Conservation (phyloP, 805 yeast species). For the Saccharomycopsis schoenii region DNA sequence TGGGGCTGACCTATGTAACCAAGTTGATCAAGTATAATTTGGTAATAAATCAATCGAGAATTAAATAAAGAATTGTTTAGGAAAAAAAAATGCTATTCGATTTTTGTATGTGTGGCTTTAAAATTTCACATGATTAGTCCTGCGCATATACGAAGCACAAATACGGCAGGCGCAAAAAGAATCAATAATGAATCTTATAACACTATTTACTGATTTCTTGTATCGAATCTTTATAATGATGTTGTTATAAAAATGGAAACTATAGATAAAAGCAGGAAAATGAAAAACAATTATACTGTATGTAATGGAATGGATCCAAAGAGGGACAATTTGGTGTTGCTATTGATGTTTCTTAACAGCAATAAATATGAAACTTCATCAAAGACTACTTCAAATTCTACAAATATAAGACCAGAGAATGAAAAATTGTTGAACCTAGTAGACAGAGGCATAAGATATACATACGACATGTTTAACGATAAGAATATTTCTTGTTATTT, state of each 20-base stretch:
- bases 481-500: background rate
- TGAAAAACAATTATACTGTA: background rate
- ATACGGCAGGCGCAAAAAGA: background rate
- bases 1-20: too few relatives aligned
- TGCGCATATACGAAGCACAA: background rate
- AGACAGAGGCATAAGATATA: background rate
- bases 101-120: background rate
- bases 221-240: too few relatives aligned
- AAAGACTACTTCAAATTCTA: background rate
- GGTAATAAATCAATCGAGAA: background rate
- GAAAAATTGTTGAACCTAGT: background rate
- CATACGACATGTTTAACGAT: background rate
- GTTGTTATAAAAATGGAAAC: background rate
- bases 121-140: background rate
- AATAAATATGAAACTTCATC: background rate
- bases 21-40: background rate
- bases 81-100: background rate
- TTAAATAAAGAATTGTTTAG: background rate
- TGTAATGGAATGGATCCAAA: background rate
- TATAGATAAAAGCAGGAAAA: background rate
- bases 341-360: background rate
- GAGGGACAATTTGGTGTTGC: background rate
- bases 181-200: too few relatives aligned
- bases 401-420: background rate
- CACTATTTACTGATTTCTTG: too few relatives aligned